Conservation (phyloP, 352 stramenopile genomes). For the Phytopythium aichiense region DNA sequence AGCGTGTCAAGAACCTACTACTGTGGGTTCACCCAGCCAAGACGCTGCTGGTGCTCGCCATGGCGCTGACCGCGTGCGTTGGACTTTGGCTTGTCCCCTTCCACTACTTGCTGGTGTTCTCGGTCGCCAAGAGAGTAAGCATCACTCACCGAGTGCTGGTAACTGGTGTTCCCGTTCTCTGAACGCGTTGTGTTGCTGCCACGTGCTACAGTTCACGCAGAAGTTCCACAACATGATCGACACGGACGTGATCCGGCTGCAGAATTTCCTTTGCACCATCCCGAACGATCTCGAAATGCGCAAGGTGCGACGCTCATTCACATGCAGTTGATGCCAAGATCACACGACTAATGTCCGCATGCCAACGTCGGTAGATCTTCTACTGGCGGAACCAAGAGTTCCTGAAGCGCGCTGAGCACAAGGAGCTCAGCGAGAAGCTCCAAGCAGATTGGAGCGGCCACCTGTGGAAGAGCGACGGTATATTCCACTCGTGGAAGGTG, state of each 20-base stretch:
- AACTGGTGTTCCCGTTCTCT: background rate
- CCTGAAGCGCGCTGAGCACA: conserved; percentile 25
- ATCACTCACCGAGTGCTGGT: background rate
- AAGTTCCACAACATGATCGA: conserved; percentile 29
- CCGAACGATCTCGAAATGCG: conserved; percentile 32
- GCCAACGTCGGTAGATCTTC: conserved; percentile 21
- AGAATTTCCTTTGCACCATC: conserved; percentile 29
- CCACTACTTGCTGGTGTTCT: conserved; percentile 23
- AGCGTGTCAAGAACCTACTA: conserved; percentile 34
- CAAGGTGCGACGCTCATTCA: conserved; percentile 7
- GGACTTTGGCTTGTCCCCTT: conserved; percentile 22
- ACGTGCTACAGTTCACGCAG: conserved; percentile 23
- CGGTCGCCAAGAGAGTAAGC: conserved; percentile 21
- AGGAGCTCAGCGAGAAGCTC: conserved; percentile 25
- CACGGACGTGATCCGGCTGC: conserved; percentile 20
- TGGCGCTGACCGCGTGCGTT: conserved; percentile 7
- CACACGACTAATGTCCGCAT: background rate
- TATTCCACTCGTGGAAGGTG: conserved; percentile 27
- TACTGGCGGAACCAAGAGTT: conserved; percentile 26
- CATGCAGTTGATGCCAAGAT: background rate
- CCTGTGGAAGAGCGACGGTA: conserved; percentile 18
- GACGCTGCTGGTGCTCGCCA: conserved; percentile 19
- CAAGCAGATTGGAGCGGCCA: conserved; percentile 28
- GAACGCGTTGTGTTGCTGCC: background rate
- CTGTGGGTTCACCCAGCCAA: conserved; percentile 37